A percentile compares a stretch with the other conserved stretches of the same genome.
Evolutionary conservation across 179 eudicot species (phyloP).

Genomic region (Beta macrorhiza): DNA sequence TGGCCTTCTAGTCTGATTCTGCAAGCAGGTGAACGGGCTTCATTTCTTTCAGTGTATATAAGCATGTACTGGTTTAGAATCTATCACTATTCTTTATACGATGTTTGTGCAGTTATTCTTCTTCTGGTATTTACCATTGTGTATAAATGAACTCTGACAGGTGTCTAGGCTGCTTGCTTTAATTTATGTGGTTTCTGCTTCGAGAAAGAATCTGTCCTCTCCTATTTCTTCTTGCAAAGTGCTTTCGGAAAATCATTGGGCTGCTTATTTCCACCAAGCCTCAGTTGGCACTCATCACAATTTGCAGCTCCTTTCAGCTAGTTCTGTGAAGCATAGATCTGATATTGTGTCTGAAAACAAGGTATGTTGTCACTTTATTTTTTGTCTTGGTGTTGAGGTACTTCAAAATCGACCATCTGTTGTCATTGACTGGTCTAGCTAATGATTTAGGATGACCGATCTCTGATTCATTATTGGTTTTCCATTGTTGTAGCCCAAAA

Average conservation of each 20-base stretch:
- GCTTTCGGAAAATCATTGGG: slow-evolving; percentile 61
- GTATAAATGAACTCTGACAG: slow-evolving; percentile 37
- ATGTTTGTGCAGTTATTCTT: background rate
- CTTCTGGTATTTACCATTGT: background rate
- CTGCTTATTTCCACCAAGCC: slow-evolving; percentile 94
- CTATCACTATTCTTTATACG: background rate
- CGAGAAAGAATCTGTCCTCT: slow-evolving; percentile 33
- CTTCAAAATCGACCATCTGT: background rate
- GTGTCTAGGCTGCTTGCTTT: slow-evolving; percentile 77
- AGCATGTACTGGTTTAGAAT: background rate
- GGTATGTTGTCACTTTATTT: slow-evolving; percentile 35
- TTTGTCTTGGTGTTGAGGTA: background rate
- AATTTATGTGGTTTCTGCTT: slow-evolving; percentile 55
- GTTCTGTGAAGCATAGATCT: slow-evolving; percentile 33
- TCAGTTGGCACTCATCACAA: slow-evolving; percentile 70
- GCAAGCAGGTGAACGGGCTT: background rate
- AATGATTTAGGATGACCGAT: background rate
- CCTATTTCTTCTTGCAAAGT: slow-evolving; percentile 33
- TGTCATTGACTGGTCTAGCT: background rate
- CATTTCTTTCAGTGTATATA: no score
- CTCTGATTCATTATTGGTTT: background rate
- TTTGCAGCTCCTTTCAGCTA: slow-evolving; percentile 48
- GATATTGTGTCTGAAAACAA: slow-evolving; percentile 28
- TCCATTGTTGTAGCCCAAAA: background rate
- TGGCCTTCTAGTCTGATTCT: background rate